phyloP scores from a whole-genome alignment of 495 filamentous ascomycete species.

The Xylaria sp. region DNA sequence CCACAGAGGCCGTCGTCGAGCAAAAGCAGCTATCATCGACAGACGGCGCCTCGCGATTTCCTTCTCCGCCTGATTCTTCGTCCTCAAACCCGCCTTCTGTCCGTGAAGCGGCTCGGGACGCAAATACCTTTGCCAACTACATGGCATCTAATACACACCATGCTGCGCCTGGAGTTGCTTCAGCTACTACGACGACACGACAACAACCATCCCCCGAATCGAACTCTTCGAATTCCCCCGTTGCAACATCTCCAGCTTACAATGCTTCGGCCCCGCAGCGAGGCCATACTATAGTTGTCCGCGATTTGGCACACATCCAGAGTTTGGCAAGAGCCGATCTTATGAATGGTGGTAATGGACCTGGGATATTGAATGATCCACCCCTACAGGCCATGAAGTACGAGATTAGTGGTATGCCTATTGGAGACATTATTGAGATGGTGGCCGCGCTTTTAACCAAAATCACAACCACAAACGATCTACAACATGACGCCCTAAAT shows the following conservation, averaged over 20 bases:
- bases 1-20: constrained; percentile 31
- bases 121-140: constrained; percentile 37
- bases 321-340: constrained; percentile 81
- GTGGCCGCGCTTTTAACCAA: constrained; percentile 97
- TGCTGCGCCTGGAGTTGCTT: constrained; percentile 39
- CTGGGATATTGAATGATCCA: constrained; percentile 56
- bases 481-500: constrained; percentile 77
- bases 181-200: constrained; percentile 41
- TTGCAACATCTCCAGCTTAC: constrained; percentile 34
- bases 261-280: constrained; percentile 38
- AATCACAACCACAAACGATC: constrained; percentile 96
- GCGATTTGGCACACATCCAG: constrained; percentile 87
- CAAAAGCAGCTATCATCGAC: constrained; percentile 36
- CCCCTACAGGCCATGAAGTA: constrained; percentile 69
- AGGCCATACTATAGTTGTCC: constrained; percentile 71
- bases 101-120: constrained; percentile 45
- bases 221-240: constrained; percentile 38
- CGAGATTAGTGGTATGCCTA: constrained; percentile 98
- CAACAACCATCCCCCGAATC: constrained; percentile 70
- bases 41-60: constrained; percentile 51
- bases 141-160: constrained; percentile 46
- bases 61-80: constrained; percentile 57
- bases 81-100: constrained; percentile 51
- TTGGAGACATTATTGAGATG: constrained; percentile 99
- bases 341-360: constrained; percentile 55